A percentile compares a stretch with the other conserved stretches of the same genome.
Evolutionary conservation across 2,329 filamentous ascomycete species (phyloP).

Genomic region (Pseudocercospora vitis): DNA sequence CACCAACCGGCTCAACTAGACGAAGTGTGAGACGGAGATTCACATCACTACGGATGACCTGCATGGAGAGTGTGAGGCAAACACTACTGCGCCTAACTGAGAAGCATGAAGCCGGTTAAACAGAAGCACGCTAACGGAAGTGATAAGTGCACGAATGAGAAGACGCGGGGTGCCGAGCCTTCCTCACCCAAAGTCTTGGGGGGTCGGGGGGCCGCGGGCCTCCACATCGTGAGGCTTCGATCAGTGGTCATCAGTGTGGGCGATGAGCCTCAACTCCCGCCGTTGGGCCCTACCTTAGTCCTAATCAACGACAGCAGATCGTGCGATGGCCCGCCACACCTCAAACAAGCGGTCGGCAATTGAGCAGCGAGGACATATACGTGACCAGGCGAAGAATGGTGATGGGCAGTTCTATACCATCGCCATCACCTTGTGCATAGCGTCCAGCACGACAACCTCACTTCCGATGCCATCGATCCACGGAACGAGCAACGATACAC

Average conservation of each 20-base stretch:
- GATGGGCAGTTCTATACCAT: too few relatives aligned
- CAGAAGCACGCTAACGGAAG: background rate
- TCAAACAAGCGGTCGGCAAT: too few relatives aligned
- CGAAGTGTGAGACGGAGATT: slow-evolving; percentile 14
- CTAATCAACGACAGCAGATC: background rate
- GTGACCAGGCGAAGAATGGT: too few relatives aligned
- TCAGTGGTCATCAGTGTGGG: background rate
- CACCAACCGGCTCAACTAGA: slow-evolving; percentile 11
- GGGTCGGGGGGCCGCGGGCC: background rate
- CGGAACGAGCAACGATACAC: background rate
- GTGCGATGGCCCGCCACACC: background rate
- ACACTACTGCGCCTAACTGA: background rate
- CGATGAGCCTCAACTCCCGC: background rate
- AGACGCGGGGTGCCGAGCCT: background rate
- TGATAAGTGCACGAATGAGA: slow-evolving; percentile 13
- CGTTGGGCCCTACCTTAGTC: too few relatives aligned
- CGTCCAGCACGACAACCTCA: background rate
- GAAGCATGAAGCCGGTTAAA: slow-evolving; percentile 10
- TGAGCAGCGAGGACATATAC: too few relatives aligned
- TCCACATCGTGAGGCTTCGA: slow-evolving; percentile 1
- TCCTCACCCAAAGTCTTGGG: background rate
- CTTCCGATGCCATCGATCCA: too few relatives aligned
- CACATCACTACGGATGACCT: slow-evolving; percentile 7
- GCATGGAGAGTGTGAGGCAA: slow-evolving; percentile 7
- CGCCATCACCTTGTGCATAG: too few relatives aligned